Percentiles rank a stretch among this genome's conserved stretches.
These are phyloP conservation scores for Exophiala bonariae DNA, from an alignment of 2,329 filamentous ascomycete genomes.

Conservation along the genomic window DNA sequence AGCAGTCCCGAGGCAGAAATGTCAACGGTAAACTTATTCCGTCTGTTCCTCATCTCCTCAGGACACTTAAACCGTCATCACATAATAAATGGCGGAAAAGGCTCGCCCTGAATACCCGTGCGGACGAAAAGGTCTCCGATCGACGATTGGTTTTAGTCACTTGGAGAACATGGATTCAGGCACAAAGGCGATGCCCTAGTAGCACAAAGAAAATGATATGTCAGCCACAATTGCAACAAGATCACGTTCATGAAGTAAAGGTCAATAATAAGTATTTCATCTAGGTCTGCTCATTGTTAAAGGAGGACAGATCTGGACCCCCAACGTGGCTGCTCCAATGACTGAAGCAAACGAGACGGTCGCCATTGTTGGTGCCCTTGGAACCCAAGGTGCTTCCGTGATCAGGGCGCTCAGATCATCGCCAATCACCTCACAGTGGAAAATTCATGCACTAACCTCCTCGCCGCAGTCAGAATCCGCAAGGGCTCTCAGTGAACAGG, in stretches of 20 bases:
- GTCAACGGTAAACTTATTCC: background rate
- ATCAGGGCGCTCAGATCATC: background rate
- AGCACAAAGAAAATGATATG: too few relatives aligned
- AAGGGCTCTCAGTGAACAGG: background rate
- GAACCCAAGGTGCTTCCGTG: background rate
- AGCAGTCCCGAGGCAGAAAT: background rate
- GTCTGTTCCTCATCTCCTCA: background rate
- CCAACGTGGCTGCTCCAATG: background rate
- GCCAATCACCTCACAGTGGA: slow-evolving; percentile 3
- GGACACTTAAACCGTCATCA: background rate
- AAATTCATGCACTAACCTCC: slow-evolving; percentile 4
- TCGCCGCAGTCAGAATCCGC: slow-evolving; percentile 3
- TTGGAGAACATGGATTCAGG: too few relatives aligned
- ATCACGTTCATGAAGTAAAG: too few relatives aligned
- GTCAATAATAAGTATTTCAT: too few relatives aligned
- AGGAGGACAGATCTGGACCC: background rate
- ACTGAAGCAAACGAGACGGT: background rate
- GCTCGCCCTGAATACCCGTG: too few relatives aligned
- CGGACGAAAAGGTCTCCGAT: too few relatives aligned
- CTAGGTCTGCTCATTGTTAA: too few relatives aligned
- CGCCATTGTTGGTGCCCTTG: background rate
- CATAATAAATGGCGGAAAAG: too few relatives aligned
- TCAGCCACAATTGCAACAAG: too few relatives aligned
- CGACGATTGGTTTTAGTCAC: too few relatives aligned
- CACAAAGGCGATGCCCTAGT: too few relatives aligned